Base-by-base conservation (phyloP, 306 rosid genomes). In the Fagus crenata region DNA sequence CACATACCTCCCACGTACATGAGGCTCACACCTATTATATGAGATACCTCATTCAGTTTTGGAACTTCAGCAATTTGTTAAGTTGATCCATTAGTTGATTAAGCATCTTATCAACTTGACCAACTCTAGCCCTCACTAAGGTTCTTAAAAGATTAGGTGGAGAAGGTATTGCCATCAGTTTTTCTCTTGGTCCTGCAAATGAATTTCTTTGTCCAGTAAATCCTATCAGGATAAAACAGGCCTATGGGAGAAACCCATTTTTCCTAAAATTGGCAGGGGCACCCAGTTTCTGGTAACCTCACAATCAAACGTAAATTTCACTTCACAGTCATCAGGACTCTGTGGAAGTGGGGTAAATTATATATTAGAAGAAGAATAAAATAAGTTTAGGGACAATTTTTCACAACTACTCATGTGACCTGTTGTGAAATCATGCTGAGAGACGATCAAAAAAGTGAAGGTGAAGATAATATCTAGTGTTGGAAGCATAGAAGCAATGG, bases 191-290 rank as follows among this genome's bases (percentile, higher is more conserved):
- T 46, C 51, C 51, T 46, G 51, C 51, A 46, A 46, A 46, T 46
- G 51, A 46, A 46, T 46, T 46, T 28, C 35, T 7, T 56, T 28
- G 63, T 56, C 63, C 32, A 22, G 5, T 56, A 56, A 56, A 56
- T 56, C 63, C 11, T 13, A 56, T 22, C 63, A n/a, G 63, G 63
- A 6, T 7, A 7, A 56, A 56, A n/a, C 35, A 56, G 35, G 33
- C 33, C 63, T 22, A 3, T 3, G 17, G 55, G 13, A 22, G 9
- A 56, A n/a, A 56, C 80, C 71, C 72, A 58, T 9, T 31, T 49
- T 67, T 32, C 37, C 53, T 53, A 40, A 67, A 61, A 69, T 46
- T 37, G 28, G 77, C 65, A 71, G 35, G 17, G 72, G 37, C 40
- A 39, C 33, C 64, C 33, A 74, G 13, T 9, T 49, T 9, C 54